Evolutionary conservation across 805 yeast genomes (phyloP), one percentile per base, ranked within the genome.

Genomic region (Sugiyamaella smithiae): DNA sequence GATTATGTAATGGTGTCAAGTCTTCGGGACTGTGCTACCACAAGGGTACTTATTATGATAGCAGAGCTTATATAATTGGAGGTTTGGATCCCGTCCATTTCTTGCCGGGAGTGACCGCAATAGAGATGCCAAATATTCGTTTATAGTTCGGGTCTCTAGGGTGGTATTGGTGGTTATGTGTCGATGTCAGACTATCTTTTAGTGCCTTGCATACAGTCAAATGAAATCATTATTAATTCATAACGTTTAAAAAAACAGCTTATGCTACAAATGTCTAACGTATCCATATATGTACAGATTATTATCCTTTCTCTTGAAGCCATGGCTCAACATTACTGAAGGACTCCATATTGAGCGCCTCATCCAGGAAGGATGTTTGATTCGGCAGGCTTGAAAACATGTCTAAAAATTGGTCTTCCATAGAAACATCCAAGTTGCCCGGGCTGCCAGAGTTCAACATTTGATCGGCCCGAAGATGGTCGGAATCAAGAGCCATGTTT

Each of bases 331-430:
- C 49, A 19, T 53, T 54, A 12, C 49, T 51, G 45, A 62, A 59
- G 14, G 53, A 51, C 32, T 59, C 63, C 26, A 58, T 40, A 40
- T 54, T 53, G 5, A 61, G 19, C 11, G 64, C 66, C 44, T 59
- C 58, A 40, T 63, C 67, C 23, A 64, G 40, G 40, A 64, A 64
- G 25, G 64, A 58, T 5, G 67, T 64, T 36, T 63, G 67, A 46
- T 64, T 64, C 3, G 67, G 67, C 38, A 64, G 46, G 42, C 59
- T 62, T 9, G 67, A 64, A 50, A 64, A 64, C 67, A 64, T 64
- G 38, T 54, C 62, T 17, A 64, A 45, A 32, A 53, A 60, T 45
- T 58, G 60, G 17, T 58, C 59, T 40, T 62, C 66, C 41, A 58
- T 46, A 7, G 56, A 26, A 5, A 28, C 14, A 20, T 20, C 20